These are phyloP conservation scores for Pichia gijzeniarum DNA, from an alignment of 805 yeast species.

Conservation along the genomic window DNA sequence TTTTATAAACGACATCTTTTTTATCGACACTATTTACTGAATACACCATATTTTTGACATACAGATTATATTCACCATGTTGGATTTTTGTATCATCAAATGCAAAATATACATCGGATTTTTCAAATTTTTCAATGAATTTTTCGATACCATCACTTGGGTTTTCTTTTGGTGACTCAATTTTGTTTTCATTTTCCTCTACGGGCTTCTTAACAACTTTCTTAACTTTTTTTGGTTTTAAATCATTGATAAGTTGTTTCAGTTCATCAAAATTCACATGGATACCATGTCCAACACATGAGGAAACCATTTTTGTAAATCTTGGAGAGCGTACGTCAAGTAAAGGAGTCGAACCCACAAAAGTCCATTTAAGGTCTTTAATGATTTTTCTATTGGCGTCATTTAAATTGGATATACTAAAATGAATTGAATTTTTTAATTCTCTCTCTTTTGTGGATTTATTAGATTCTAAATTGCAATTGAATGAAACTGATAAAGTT, in stretches of 20 bases:
- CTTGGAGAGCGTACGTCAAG: neutral
- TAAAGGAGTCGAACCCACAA: conserved; percentile 3
- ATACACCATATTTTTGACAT: conserved; percentile 11
- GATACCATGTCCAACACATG: conserved; percentile 9
- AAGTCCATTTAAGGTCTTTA: conserved; percentile 12
- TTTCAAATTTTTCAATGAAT: conserved; percentile 5
- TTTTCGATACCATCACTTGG: conserved; percentile 1
- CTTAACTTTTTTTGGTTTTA: neutral
- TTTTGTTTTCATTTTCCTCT: neutral
- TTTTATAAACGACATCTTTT: conserved; percentile 5
- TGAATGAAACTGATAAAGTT: conserved; percentile 13
- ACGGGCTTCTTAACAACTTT: neutral
- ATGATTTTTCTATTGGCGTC: neutral
- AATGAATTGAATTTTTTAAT: conserved; percentile 8
- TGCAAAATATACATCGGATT: conserved; percentile 12
- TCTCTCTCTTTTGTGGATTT: neutral
- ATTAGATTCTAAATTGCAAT: conserved; percentile 3
- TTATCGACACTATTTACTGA: conserved; percentile 9
- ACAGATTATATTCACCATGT: neutral
- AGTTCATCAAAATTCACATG: conserved; percentile 5
- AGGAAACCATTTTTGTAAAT: conserved; percentile 3
- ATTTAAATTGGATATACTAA: conserved; percentile 11
- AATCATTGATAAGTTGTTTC: neutral
- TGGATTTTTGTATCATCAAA: conserved; percentile 10
- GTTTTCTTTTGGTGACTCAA: neutral